Base-by-base conservation (phyloP, 495 filamentous ascomycete species). In the Lepidopterella palustris region DNA sequence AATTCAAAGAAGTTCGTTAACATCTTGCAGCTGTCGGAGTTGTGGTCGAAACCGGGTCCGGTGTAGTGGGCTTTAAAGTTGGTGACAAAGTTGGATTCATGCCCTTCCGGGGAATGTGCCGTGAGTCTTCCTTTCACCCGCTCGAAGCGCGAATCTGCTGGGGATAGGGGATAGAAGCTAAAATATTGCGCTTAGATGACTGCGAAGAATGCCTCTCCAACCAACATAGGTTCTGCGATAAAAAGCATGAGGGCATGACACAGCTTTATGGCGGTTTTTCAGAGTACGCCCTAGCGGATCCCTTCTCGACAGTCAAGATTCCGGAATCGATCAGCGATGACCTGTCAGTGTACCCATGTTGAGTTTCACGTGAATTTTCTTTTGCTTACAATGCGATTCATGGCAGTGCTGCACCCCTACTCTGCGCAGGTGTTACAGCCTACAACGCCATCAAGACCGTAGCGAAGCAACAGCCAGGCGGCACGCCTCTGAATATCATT, bases 401-500 rank as follows among this genome's bases (percentile, higher is more conserved):
- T 28, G 2, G 1, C 10, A 51, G 48, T n/a, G 48, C 48, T 23
- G 48, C 48, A 23, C 48, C 48, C 15, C 10, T 51, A 13, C 48
- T 51, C 13, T 51, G 48, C 11, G 48, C 48, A 1, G 48, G 48
- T 51, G 48, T 51, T 5, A 51, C 48, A 51, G 48, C 48, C n/a
- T 51, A 51, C 24, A 28, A 28, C 26, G 48, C 48, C 23, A 13
- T 51, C 21, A 51, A 51, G 10, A 23, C 15, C 15, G 48, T 51
- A 5, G 20, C 48, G 3, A 23, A 51, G 23, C 11, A 24, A 5
- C 48, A 51, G 23, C 20, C 48, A 5, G 48, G 48, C 5, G 48
- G 48, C 10, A 51, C 48, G 48, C 48, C 26, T 13, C 48, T 51
- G 5, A 51, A 51, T 23, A 51, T 51, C 48, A 28, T 51, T 20